Percentiles rank a stretch among this genome's conserved stretches.
phyloP scores from a whole-genome alignment of 140 eudicot genomes.

The Senecio squalidus region DNA sequence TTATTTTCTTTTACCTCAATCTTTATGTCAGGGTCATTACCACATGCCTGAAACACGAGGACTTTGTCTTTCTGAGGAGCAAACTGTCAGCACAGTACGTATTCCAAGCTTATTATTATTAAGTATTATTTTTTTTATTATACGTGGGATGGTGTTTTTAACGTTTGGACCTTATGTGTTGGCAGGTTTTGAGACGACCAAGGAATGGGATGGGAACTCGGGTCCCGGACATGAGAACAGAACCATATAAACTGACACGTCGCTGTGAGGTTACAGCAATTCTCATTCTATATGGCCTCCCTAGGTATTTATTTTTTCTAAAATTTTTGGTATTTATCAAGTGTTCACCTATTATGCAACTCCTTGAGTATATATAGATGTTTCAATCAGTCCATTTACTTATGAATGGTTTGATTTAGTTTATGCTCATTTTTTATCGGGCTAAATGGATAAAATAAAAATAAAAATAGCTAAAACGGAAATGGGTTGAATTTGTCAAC shows the following conservation, averaged over 20 bases:
- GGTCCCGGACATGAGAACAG: conserved; percentile 56
- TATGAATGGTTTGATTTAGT: too few species aligned
- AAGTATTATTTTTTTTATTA: background rate
- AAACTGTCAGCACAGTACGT: conserved; percentile 75
- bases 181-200: conserved; percentile 62
- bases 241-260: conserved; percentile 75
- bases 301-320: conserved; percentile 41
- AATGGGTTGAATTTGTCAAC: too few species aligned
- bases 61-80: conserved; percentile 72
- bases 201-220: conserved; percentile 53
- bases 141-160: background rate
- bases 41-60: conserved; percentile 86
- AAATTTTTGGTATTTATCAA: background rate
- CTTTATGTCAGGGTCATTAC: conserved; percentile 64
- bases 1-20: background rate
- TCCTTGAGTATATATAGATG: background rate
- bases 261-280: conserved; percentile 92
- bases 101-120: conserved; percentile 1
- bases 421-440: too few species aligned
- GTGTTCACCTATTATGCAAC: background rate
- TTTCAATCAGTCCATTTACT: too few species aligned
- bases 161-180: background rate
- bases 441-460: too few species aligned
- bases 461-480: too few species aligned
- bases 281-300: conserved; percentile 78